Evolutionary conservation across 805 yeast species (phyloP).

Genomic region (Suhomyces vadensis): DNA sequence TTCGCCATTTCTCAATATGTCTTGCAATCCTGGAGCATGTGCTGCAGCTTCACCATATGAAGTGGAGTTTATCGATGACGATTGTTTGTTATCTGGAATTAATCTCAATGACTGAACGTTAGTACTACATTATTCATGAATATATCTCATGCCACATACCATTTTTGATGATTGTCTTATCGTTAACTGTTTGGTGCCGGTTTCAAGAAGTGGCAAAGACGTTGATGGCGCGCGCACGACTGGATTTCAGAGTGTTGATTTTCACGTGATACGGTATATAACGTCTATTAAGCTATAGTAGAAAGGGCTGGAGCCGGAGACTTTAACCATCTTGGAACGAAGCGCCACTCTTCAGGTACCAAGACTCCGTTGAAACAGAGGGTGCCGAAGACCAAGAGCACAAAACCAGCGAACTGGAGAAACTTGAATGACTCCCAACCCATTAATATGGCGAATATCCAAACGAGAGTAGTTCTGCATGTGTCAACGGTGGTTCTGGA

Average conservation of each 20-base stretch:
- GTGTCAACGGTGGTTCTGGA: slow-evolving; percentile 79
- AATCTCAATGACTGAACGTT: slow-evolving; percentile 48
- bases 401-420: slow-evolving; percentile 68
- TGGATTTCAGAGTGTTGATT: neutral
- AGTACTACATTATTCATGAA: slow-evolving; percentile 5
- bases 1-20: slow-evolving; percentile 61
- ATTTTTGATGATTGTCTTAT: slow-evolving; percentile 1
- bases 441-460: slow-evolving; percentile 65
- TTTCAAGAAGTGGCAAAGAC: slow-evolving; percentile 4
- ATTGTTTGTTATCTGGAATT: slow-evolving; percentile 53
- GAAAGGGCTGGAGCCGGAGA: neutral
- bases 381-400: slow-evolving; percentile 66
- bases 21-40: slow-evolving; percentile 71
- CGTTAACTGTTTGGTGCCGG: neutral
- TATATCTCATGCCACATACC: neutral
- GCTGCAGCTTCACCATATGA: slow-evolving; percentile 56
- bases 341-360: slow-evolving; percentile 47
- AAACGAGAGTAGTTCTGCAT: slow-evolving; percentile 70
- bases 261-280: neutral
- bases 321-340: slow-evolving; percentile 50
- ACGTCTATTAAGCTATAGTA: neutral
- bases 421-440: slow-evolving; percentile 75
- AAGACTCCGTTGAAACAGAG: slow-evolving; percentile 71
- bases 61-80: slow-evolving; percentile 50
- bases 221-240: slow-evolving; percentile 6